phyloP scores from a whole-genome alignment of 2,329 filamentous ascomycete species.

The Aspergillus spinulosporus region DNA sequence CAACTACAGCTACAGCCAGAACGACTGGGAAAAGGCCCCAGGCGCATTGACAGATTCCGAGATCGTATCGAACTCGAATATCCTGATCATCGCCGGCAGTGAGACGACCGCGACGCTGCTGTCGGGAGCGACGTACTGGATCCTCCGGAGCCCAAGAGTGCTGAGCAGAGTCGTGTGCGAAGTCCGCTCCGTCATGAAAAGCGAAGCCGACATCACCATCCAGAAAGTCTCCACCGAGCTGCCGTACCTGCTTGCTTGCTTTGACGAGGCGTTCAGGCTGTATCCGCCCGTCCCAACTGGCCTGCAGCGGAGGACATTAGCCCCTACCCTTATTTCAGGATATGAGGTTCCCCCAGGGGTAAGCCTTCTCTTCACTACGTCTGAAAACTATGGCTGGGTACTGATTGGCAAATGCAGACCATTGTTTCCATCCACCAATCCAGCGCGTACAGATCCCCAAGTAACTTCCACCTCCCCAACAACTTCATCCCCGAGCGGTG shows the following conservation, averaged over 20 bases:
- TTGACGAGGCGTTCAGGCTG: slow-evolving; percentile 50
- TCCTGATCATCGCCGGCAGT: slow-evolving; percentile 48
- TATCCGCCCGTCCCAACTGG: slow-evolving; percentile 49
- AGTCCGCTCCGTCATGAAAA: slow-evolving; percentile 33
- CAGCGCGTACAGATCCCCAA: slow-evolving; percentile 22
- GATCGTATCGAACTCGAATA: slow-evolving; percentile 20
- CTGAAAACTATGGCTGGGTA: slow-evolving; percentile 25
- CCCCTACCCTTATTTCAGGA: slow-evolving; percentile 35
- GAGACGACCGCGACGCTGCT: slow-evolving; percentile 55
- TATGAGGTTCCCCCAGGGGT: slow-evolving; percentile 25
- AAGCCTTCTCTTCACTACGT: background rate
- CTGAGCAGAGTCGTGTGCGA: slow-evolving; percentile 44
- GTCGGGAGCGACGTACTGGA: slow-evolving; percentile 42
- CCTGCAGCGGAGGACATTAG: slow-evolving; percentile 40
- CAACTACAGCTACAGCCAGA: background rate
- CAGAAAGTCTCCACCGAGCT: slow-evolving; percentile 6
- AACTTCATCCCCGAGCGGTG: slow-evolving; percentile 33
- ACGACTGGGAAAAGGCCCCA: background rate
- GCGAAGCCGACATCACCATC: slow-evolving; percentile 19
- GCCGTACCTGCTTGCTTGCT: slow-evolving; percentile 46
- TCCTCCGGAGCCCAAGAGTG: slow-evolving; percentile 41
- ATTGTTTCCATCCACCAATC: slow-evolving; percentile 29
- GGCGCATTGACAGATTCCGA: slow-evolving; percentile 7
- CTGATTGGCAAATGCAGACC: slow-evolving; percentile 14
- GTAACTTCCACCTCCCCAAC: slow-evolving; percentile 24